phyloP scores from a whole-genome alignment of 306 rosid genomes.

The Aeschynomene evenia region DNA sequence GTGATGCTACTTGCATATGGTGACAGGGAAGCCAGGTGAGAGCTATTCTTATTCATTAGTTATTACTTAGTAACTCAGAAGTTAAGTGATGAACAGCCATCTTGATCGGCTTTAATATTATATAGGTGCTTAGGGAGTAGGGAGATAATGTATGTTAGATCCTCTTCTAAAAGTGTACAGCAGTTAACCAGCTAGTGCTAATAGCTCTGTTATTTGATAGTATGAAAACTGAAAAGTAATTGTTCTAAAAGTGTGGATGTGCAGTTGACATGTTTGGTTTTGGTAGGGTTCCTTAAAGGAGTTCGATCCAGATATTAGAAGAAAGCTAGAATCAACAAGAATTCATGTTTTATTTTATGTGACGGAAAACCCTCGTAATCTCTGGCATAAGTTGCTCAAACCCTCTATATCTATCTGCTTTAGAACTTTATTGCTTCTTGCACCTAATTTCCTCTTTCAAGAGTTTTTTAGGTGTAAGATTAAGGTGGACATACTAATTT shows the following conservation, averaged over 20 bases:
- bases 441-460: not conserved
- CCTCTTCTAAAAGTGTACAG: slow-evolving; percentile 3
- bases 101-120: slow-evolving; percentile 2
- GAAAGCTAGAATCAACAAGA: slow-evolving; percentile 3
- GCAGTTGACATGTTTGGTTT: slow-evolving; percentile 14
- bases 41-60: slow-evolving; percentile 27
- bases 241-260: not conserved
- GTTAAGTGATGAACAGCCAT: slow-evolving; percentile 4
- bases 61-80: slow-evolving; percentile 24
- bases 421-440: not conserved
- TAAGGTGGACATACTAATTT: not conserved
- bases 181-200: not conserved
- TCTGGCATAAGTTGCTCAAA: not conserved
- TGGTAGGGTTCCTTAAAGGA: not conserved
- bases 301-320: slow-evolving; percentile 20
- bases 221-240: slow-evolving; percentile 8
- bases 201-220: not conserved
- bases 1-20: slow-evolving; percentile 91
- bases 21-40: slow-evolving; percentile 88
- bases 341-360: not conserved
- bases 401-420: not conserved
- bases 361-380: not conserved
- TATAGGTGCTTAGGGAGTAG: not conserved
- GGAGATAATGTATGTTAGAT: not conserved
- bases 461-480: no score